phyloP scores from a whole-genome alignment of 2,329 filamentous ascomycete genomes.

The Pleoardoris graminearum region DNA sequence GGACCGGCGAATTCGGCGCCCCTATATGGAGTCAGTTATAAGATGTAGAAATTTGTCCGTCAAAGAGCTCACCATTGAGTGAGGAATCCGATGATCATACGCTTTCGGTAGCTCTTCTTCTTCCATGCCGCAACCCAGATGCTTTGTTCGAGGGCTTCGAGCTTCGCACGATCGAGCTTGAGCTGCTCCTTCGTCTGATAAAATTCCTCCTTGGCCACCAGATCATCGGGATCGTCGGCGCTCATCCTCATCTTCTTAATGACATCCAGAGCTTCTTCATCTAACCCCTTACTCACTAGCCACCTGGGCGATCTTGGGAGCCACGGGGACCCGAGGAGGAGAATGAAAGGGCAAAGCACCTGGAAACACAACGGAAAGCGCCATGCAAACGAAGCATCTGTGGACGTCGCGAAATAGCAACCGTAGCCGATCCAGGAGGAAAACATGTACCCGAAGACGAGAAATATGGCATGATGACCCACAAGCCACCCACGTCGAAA shows the following conservation, averaged over 20 bases:
- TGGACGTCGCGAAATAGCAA: slow-evolving; percentile 48
- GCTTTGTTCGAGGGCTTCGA: slow-evolving; percentile 11
- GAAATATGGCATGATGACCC: slow-evolving; percentile 47
- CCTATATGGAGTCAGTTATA: slow-evolving; percentile 24
- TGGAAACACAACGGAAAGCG: slow-evolving; percentile 52
- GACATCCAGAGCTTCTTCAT: slow-evolving; percentile 52
- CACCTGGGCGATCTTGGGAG: slow-evolving; percentile 55
- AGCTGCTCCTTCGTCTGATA: slow-evolving; percentile 53
- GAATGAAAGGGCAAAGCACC: slow-evolving; percentile 45
- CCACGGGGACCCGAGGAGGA: slow-evolving; percentile 49
- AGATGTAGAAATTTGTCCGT: too few species aligned
- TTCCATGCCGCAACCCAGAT: slow-evolving; percentile 18
- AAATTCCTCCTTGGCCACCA: slow-evolving; percentile 52
- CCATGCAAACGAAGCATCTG: slow-evolving; percentile 49
- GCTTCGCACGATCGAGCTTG: slow-evolving; percentile 17
- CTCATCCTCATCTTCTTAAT: slow-evolving; percentile 47
- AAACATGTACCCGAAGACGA: slow-evolving; percentile 54
- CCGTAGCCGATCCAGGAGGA: slow-evolving; percentile 51
- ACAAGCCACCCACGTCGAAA: slow-evolving; percentile 51
- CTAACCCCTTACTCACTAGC: slow-evolving; percentile 53
- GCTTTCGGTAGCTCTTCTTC: slow-evolving; percentile 44
- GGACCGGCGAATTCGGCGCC: slow-evolving; percentile 58
- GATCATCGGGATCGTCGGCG: slow-evolving; percentile 46
- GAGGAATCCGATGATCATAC: slow-evolving; percentile 55
- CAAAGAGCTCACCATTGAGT: slow-evolving; percentile 51